Evolutionary conservation across 2,329 filamentous ascomycete genomes (phyloP).

Genomic region (Pestalotiopsis sp.): DNA sequence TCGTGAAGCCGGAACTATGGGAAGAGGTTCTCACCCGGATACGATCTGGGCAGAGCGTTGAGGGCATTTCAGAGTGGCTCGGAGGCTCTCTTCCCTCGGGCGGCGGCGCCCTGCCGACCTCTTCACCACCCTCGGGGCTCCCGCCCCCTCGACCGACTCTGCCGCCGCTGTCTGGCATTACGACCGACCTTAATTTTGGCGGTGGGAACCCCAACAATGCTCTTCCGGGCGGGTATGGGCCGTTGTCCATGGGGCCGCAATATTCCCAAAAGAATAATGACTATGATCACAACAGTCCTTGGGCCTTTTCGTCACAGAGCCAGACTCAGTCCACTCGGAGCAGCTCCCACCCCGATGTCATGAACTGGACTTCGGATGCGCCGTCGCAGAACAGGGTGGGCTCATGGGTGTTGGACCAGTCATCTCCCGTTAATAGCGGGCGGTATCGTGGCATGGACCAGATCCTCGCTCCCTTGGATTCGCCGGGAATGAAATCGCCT

Average conservation of each 20-base stretch:
- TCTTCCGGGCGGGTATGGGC: slow-evolving; percentile 22
- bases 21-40: slow-evolving; percentile 58
- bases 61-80: slow-evolving; percentile 60
- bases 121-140: background rate
- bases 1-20: slow-evolving; percentile 52
- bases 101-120: slow-evolving; percentile 30
- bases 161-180: slow-evolving; percentile 26
- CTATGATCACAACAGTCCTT: slow-evolving; percentile 46
- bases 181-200: slow-evolving; percentile 21
- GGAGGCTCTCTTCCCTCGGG: slow-evolving; percentile 33
- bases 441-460: slow-evolving; percentile 48
- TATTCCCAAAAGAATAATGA: slow-evolving; percentile 38
- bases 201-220: background rate
- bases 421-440: slow-evolving; percentile 30
- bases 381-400: slow-evolving; percentile 50
- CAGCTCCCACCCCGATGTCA: slow-evolving; percentile 48
- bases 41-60: slow-evolving; percentile 56
- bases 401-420: slow-evolving; percentile 51
- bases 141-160: slow-evolving; percentile 29
- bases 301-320: slow-evolving; percentile 50
- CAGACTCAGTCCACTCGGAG: slow-evolving; percentile 49
- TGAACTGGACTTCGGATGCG: slow-evolving; percentile 48
- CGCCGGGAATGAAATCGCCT: slow-evolving; percentile 45
- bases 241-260: slow-evolving; percentile 36
- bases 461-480: slow-evolving; percentile 48